Conservation (phyloP, 2,329 filamentous ascomycete genomes). For the Ploettnerulaceae sp. region DNA sequence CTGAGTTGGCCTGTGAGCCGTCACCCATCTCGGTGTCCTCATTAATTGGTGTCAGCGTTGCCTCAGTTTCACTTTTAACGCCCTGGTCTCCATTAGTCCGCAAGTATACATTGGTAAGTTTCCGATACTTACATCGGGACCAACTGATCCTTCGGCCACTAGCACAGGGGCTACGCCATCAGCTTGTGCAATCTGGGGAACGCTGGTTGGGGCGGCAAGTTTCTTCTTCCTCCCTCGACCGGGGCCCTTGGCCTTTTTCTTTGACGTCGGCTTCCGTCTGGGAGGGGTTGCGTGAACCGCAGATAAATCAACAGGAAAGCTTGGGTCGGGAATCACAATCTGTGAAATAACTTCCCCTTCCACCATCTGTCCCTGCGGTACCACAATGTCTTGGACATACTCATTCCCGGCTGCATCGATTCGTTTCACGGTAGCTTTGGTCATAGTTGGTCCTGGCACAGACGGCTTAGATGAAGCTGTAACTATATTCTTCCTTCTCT, state of each 20-base stretch:
- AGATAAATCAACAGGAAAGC: constrained; percentile 39
- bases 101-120: neutral
- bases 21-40: constrained; percentile 35
- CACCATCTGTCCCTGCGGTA: constrained; percentile 72
- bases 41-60: constrained; percentile 13
- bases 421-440: constrained; percentile 74
- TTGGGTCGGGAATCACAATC: constrained; percentile 55
- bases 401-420: constrained; percentile 75
- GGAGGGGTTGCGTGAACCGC: constrained; percentile 43
- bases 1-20: constrained; percentile 28
- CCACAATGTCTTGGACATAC: constrained; percentile 77
- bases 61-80: constrained; percentile 26
- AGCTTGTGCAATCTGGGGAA: constrained; percentile 12
- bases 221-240: constrained; percentile 76
- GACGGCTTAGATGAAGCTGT: constrained; percentile 49
- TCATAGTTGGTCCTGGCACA: constrained; percentile 53
- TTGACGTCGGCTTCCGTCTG: constrained; percentile 53
- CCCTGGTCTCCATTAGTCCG: constrained; percentile 18
- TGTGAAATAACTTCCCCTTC: constrained; percentile 75
- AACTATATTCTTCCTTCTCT: constrained; percentile 57
- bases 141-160: constrained; percentile 10
- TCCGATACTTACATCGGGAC: constrained; percentile 25
- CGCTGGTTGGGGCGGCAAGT: constrained; percentile 33
- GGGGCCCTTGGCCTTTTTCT: constrained; percentile 75
- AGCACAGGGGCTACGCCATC: constrained; percentile 12